phyloP scores from a whole-genome alignment of 2,329 filamentous ascomycete species.

The Ascochyta pisi region DNA sequence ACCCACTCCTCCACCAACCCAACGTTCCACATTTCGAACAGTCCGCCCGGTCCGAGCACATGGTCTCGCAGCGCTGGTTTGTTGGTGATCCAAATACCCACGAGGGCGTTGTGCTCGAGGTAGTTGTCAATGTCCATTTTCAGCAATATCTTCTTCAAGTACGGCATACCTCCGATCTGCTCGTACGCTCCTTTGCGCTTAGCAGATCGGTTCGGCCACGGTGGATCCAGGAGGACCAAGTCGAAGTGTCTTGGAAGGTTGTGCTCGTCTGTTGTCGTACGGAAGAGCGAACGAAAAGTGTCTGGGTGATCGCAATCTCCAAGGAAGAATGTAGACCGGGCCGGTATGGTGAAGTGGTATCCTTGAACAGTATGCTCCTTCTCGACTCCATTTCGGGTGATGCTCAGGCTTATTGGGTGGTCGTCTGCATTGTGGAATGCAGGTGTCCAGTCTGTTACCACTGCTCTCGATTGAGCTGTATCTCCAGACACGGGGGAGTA shows the following conservation, averaged over 20 bases:
- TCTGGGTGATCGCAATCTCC: conserved; percentile 52
- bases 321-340: conserved; percentile 57
- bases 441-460: conserved; percentile 28
- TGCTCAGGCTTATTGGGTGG: conserved; percentile 33
- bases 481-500: conserved; percentile 29
- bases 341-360: conserved; percentile 56
- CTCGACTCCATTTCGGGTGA: conserved; percentile 20
- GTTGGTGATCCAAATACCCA: conserved; percentile 82
- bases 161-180: conserved; percentile 52
- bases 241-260: conserved; percentile 64
- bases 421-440: conserved; percentile 41
- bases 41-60: conserved; percentile 61
- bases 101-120: conserved; percentile 53
- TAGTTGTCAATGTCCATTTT: conserved; percentile 56
- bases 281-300: conserved; percentile 48
- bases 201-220: conserved; percentile 81
- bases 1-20: conserved; percentile 73
- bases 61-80: conserved; percentile 63
- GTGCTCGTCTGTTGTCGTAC: conserved; percentile 44
- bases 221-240: conserved; percentile 76
- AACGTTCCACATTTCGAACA: conserved; percentile 73
- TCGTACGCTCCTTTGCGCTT: conserved; percentile 64
- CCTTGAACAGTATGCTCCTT: conserved; percentile 11
- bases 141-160: conserved; percentile 54
- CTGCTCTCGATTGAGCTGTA: conserved; percentile 13